Base-by-base conservation (phyloP, 2,329 filamentous ascomycete species). In the Byssochlamys sp. region DNA sequence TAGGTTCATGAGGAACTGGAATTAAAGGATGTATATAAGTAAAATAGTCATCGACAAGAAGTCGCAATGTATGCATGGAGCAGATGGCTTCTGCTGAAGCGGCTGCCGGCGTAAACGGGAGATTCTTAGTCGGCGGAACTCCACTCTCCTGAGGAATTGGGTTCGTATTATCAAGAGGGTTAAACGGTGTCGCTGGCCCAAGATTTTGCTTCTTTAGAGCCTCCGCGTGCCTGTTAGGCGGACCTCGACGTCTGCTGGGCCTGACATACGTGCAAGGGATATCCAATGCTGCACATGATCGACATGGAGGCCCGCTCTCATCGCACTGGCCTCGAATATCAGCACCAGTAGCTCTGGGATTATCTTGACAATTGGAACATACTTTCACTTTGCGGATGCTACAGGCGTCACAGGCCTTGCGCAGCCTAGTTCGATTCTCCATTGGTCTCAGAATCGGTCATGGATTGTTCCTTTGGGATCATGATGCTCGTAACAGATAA, bases 231-330 rank as follows among this genome's bases (percentile, higher is more conserved):
- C 81, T 75, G 65, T 87, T 88, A 31, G 84, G 84, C 35, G 85
- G 85, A 4, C 85, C 85, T 65, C 85, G 77, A 59, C 85, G 78
- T 58, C 82, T 78, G 66, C 81, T 85, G 27, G 84, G 84, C 61
- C 84, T 77, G 53, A 85, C 78, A 67, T 85, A 87, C 58, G 84
- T 87, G 68, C 85, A 88, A 27, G 83, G 83, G 53, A 87, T 86
- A 60, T 86, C 83, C 61, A 87, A 76, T 55, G 81, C 80, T 49
- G 81, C 77, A 70, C 85, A 88, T 52, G 84, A 84, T 67, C 81
- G 77, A 73, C 85, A 88, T 52, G 85, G 84, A 28, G 83, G 83
- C n/a, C 84, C 84, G 48, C 78, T 78, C 65, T 85, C 82, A 67
- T 87, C 84, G 72, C 85, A 87, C 81, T 86, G 60, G 55, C 52